Conservation (phyloP, 768 basidiomycete species). For the Russula earlei region DNA sequence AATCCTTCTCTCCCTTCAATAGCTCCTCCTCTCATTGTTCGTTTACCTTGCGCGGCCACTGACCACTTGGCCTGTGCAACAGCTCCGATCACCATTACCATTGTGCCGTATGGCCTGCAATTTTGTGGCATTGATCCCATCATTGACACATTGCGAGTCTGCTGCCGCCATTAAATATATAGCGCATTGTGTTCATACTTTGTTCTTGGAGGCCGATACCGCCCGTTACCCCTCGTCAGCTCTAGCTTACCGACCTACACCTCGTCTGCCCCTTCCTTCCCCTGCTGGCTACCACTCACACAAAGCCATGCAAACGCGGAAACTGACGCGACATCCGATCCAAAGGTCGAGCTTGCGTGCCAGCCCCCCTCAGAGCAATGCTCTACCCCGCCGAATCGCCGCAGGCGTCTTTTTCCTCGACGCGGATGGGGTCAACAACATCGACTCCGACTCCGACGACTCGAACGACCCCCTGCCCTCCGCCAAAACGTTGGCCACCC, state of each 20-base stretch:
- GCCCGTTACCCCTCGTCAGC: neutral
- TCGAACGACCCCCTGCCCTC: neutral
- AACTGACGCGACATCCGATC: neutral
- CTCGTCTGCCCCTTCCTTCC: no score
- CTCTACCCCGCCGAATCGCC: conserved; percentile 9
- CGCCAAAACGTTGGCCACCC: neutral
- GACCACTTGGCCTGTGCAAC: neutral
- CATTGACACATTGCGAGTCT: conserved; percentile 1
- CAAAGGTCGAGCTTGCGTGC: neutral
- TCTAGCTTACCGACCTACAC: neutral
- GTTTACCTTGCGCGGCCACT: neutral
- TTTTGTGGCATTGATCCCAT: conserved; percentile 2
- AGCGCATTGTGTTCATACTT: neutral
- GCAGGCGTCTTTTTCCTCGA: conserved; percentile 6
- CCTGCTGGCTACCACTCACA: neutral
- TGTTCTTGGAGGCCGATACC: neutral
- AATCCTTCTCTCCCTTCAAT: neutral
- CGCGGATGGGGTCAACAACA: neutral
- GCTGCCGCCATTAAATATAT: neutral
- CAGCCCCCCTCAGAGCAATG: neutral
- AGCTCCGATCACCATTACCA: neutral
- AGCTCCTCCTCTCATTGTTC: neutral
- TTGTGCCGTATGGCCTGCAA: neutral
- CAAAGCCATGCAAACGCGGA: neutral
- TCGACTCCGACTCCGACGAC: neutral